Conservation (phyloP, 2,329 filamentous ascomycete species). For the Alternaria hordeiaustralica region DNA sequence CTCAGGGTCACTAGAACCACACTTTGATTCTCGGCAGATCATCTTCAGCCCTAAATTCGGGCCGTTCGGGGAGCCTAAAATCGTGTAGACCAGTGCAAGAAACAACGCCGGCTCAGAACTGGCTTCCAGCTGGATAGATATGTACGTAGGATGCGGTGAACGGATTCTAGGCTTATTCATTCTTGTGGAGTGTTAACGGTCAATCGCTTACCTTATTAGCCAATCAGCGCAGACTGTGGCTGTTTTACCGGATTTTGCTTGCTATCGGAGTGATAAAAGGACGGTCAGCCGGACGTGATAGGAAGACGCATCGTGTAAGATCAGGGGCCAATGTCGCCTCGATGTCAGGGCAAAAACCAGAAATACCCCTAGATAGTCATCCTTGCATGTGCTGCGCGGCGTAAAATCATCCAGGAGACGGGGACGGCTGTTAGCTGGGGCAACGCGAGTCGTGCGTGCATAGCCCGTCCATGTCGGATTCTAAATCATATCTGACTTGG, state of each 20-base stretch:
- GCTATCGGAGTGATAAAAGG: constrained; percentile 1
- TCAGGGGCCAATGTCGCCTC: constrained; percentile 1
- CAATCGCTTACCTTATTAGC: constrained; percentile 16
- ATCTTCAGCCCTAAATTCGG: constrained; percentile 2
- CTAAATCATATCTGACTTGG: neutral
- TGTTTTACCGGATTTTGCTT: constrained; percentile 11
- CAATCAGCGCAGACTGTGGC: constrained; percentile 7
- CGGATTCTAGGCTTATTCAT: constrained; percentile 8
- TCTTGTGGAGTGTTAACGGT: constrained; percentile 12
- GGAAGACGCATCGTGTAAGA: constrained; percentile 1
- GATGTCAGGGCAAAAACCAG: constrained; percentile 9
- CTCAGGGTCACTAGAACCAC: constrained; percentile 10
- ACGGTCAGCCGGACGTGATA: constrained; percentile 15
- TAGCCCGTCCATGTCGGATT: neutral
- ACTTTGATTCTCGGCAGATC: constrained; percentile 10
- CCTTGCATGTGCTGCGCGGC: constrained; percentile 2
- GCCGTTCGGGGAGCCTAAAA: neutral
- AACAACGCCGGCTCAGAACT: neutral
- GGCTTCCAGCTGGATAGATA: neutral
- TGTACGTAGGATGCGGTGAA: constrained; percentile 6
- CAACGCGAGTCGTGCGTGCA: constrained; percentile 1
- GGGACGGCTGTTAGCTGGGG: neutral
- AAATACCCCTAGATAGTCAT: neutral
- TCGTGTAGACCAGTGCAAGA: neutral
- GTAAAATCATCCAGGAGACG: neutral